Evolutionary conservation across 345 rosid genomes (phyloP), one percentile per base, ranked within the genome.

Genomic region (Acer negundo): DNA sequence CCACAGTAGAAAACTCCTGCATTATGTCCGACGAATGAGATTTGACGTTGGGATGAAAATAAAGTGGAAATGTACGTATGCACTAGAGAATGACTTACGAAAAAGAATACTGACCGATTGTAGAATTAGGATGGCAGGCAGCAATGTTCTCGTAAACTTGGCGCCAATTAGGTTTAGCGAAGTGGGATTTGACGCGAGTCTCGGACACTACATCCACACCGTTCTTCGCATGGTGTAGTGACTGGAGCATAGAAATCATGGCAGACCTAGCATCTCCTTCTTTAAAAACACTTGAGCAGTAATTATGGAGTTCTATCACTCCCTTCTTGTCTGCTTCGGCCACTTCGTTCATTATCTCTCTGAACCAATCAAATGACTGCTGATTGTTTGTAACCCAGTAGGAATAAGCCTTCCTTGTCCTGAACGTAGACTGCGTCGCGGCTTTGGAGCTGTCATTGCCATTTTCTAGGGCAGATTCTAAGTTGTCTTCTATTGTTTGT

Each of bases 1-100:
- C 97, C 98, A 77, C 97, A 91, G 68, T 95, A 93, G 86, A 95
- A 95, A 46, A 95, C 97, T 63, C 98, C 97, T 95, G 93, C 93
- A 77, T n/a, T 13, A 12, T 3, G 1, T 56, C n/a, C 22, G 0
- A 56, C 6, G 23, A 17, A 56, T 56, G 10, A 55, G 56, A 51
- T 10, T 10, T 51, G 56, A 10, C 4, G 10, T 7, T 0, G 1
- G n/a, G 12, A 10, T 19, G 35, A 49, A 64, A n/a, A 1, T 6
- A 17, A 4, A 79, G 38, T 17, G 1, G 10, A 42, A 42, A 31
- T 35, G 38, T 35, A 35, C 4, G 38, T 35, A 35, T 35, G 38
- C 6, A 7, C 11, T 9, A 8, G 46, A 42, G 46, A 42, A 42
- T 42, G 11, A 8, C 46, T 42, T 2, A 10, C 1, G 22, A 42